phyloP scores from a whole-genome alignment of 768 basidiomycete genomes.

The Boletus reticulatus region DNA sequence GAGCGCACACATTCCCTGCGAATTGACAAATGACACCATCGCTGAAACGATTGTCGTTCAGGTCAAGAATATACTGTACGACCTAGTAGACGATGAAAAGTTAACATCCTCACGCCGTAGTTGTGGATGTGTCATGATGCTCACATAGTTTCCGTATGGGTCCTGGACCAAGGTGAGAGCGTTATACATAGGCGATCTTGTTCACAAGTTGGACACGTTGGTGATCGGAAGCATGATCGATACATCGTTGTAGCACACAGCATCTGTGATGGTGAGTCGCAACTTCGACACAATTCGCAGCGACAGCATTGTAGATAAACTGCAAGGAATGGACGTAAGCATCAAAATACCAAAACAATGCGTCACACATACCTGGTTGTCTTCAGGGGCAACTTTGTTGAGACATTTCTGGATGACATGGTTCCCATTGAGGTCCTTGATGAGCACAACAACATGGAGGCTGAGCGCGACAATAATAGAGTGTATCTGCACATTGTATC shows the following conservation, averaged over 20 bases:
- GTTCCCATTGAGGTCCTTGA: constrained; percentile 97
- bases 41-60: constrained; percentile 98
- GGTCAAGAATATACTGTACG: constrained; percentile 96
- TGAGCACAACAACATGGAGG: constrained; percentile 96
- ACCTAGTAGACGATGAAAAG: constrained; percentile 47
- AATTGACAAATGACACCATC: constrained; percentile 98
- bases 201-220: constrained; percentile 96
- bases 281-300: constrained; percentile 97
- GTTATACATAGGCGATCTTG: constrained; percentile 98
- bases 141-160: constrained; percentile 89
- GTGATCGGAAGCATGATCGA: constrained; percentile 95
- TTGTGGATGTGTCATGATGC: constrained; percentile 22
- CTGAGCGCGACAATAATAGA: constrained; percentile 96
- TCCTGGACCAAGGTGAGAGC: constrained; percentile 97
- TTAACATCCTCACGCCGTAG: not conserved
- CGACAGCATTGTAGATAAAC: constrained; percentile 99
- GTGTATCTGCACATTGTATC: constrained; percentile 90
- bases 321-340: constrained; percentile 27
- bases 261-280: constrained; percentile 98
- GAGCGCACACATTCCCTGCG: constrained; percentile 92
- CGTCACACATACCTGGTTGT: constrained; percentile 75
- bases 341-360: not conserved
- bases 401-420: constrained; percentile 99
- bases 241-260: constrained; percentile 96
- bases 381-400: constrained; percentile 96